Evolutionary conservation across 1,284 basidiomycete genomes (phyloP).

Genomic region (Xerocomus cyaneibrunnescens): DNA sequence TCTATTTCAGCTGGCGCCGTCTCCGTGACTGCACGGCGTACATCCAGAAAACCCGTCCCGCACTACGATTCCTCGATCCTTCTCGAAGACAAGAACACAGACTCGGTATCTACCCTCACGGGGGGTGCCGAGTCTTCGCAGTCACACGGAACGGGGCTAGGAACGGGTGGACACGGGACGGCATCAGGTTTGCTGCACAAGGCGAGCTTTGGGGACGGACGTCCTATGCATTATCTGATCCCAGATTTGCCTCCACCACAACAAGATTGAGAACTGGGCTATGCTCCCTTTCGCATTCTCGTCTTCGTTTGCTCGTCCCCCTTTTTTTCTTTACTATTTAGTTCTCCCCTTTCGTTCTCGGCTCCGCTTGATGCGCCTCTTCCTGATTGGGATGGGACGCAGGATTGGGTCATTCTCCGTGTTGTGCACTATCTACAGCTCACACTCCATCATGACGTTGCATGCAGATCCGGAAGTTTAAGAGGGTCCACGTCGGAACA

Average conservation of each 20-base stretch:
- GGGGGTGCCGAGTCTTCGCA: slow-evolving; percentile 30
- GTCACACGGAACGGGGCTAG: slow-evolving; percentile 26
- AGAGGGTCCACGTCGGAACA: neutral
- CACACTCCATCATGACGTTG: slow-evolving; percentile 1
- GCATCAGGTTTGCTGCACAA: slow-evolving; percentile 27
- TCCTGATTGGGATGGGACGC: slow-evolving; percentile 2
- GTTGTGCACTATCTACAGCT: slow-evolving; percentile 5
- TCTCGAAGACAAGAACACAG: slow-evolving; percentile 20
- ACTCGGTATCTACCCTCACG: slow-evolving; percentile 25
- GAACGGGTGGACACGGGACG: slow-evolving; percentile 15
- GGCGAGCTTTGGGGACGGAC: slow-evolving; percentile 24
- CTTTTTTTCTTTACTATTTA: neutral
- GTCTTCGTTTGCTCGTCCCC: neutral
- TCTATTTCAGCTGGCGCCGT: slow-evolving; percentile 24
- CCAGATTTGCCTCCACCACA: slow-evolving; percentile 42
- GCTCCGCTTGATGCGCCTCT: slow-evolving; percentile 10
- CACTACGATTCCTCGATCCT: slow-evolving; percentile 38
- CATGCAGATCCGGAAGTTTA: slow-evolving; percentile 5
- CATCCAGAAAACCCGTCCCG: slow-evolving; percentile 47
- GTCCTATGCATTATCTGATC: slow-evolving; percentile 39
- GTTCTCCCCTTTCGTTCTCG: neutral
- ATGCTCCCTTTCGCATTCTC: slow-evolving; percentile 1
- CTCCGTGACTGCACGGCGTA: slow-evolving; percentile 26
- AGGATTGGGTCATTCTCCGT: neutral
- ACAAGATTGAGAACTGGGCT: slow-evolving; percentile 24